These are phyloP conservation scores for Tagetes patula DNA, from an alignment of 129 eudicot species.

Conservation along the genomic window DNA sequence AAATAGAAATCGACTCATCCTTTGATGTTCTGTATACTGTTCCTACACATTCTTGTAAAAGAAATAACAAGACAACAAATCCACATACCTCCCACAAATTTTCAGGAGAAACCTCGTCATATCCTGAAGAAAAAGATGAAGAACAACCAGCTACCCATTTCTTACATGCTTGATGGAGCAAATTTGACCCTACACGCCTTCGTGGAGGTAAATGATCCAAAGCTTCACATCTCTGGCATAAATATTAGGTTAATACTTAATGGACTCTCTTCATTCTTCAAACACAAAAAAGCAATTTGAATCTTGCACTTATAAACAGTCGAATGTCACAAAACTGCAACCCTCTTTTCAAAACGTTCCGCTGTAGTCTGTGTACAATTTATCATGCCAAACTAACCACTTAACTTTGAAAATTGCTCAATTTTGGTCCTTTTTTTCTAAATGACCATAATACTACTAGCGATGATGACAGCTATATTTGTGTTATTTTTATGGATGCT, in stretches of 20 bases:
- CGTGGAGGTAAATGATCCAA: slow-evolving; percentile 34
- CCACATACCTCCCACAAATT: slow-evolving; percentile 88
- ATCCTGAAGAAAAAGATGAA: slow-evolving; percentile 51
- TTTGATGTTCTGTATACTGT: not conserved
- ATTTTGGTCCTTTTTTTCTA: not conserved
- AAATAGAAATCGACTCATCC: not conserved
- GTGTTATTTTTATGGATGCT: not conserved
- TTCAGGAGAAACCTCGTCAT: slow-evolving; percentile 58
- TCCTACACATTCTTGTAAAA: slow-evolving; percentile 13
- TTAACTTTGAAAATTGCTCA: not conserved
- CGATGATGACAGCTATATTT: not conserved
- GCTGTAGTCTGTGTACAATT: not conserved
- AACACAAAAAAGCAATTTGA: not conserved
- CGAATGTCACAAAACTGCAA: not conserved
- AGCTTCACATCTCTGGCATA: slow-evolving; percentile 59
- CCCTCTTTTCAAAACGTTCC: not conserved
- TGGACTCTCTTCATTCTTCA: slow-evolving; percentile 26
- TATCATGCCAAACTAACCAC: not conserved
- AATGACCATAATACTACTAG: not conserved
- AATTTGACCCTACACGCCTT: slow-evolving; percentile 37
- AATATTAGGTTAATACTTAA: slow-evolving; percentile 19
- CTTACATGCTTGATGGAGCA: slow-evolving; percentile 31
- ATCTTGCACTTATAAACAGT: slow-evolving; percentile 10
- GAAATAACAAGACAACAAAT: slow-evolving; percentile 18
- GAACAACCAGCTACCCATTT: slow-evolving; percentile 62